Evolutionary conservation across 2,329 filamentous ascomycete genomes (phyloP), one percentile per base, ranked within the genome.

Genomic region (Trichothecium sympodiale): DNA sequence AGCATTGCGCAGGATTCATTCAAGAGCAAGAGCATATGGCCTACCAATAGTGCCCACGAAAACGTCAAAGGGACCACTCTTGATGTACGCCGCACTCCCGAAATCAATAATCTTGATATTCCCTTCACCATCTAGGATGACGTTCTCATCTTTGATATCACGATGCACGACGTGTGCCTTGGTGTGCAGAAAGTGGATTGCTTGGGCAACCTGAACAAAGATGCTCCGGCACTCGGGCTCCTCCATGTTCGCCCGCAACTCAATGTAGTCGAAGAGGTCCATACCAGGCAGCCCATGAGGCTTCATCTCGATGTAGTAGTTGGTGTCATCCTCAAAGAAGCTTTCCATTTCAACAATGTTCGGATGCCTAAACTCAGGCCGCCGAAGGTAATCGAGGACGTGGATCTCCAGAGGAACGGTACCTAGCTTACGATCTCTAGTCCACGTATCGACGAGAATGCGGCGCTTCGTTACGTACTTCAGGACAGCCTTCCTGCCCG

Each of bases 251-350:
- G 87, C 80, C 17, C 89, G 80, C 36, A 98, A 71, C 58, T 98
- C 91, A 46, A 98, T 98, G 57, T 98, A 98, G 60, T 98, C 91
- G 52, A 98, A 98, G 2, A 98, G 71, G 56, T 98, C 91, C 88
- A 98, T 96, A 10, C 91, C 91, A 0, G 91, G 91, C 27, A 95
- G 67, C 2, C 91, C 91, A 50, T 96, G 91, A 0, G 91, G 91
- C 12, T 83, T 71, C 86, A 96, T 98, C 57, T 96, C 91, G 47
- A 98, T 98, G 59, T 98, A 98, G 61, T 98, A 98, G 53, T 98
- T 96, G 48, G 79, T 68, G 43, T 85, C 79, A 46, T 93, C 85
- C 55, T 83, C 78, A 46, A 83, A 82, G 53, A 83, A 83, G 42
- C 77, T 75, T 40, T 77, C 69, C 77, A 83, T 82, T 55, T 82